Conservation (phyloP, 1,139 yeast genomes). For the Candida glucosophila region DNA sequence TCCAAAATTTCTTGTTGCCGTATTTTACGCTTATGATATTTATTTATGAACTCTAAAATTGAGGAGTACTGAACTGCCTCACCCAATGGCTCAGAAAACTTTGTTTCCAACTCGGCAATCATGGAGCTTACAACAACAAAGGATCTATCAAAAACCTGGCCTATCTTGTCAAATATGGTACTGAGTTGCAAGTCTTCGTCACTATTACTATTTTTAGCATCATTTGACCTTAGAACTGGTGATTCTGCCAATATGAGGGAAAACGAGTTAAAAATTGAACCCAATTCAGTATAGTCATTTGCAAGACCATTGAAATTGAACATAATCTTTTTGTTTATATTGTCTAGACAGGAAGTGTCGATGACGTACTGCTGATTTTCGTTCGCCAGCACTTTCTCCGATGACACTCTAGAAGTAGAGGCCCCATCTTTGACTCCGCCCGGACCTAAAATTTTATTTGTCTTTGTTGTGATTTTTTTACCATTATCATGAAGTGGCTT, state of each 20-base stretch:
- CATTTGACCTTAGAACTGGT: constrained; percentile 13
- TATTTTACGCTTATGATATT: constrained; percentile 61
- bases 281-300: constrained; percentile 60
- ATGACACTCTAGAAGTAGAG: not conserved
- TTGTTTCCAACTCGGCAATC: constrained; percentile 60
- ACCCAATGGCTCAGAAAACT: constrained; percentile 75
- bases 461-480: constrained; percentile 19
- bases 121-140: constrained; percentile 59
- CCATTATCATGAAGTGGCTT: constrained; percentile 17
- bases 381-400: not conserved
- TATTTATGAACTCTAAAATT: constrained; percentile 58
- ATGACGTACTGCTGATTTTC: constrained; percentile 23
- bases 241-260: constrained; percentile 52
- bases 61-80: constrained; percentile 74
- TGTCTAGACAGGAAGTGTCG: constrained; percentile 47
- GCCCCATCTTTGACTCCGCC: constrained; percentile 33
- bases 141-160: constrained; percentile 72
- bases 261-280: constrained; percentile 64
- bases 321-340: constrained; percentile 56
- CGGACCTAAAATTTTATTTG: constrained; percentile 20
- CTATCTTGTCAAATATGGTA: constrained; percentile 52
- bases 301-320: constrained; percentile 57
- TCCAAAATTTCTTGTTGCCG: constrained; percentile 58
- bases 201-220: constrained; percentile 9
- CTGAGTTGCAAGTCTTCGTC: constrained; percentile 37